phyloP scores from a whole-genome alignment of 2,329 filamentous ascomycete species.

The Xylariaceae sp. region DNA sequence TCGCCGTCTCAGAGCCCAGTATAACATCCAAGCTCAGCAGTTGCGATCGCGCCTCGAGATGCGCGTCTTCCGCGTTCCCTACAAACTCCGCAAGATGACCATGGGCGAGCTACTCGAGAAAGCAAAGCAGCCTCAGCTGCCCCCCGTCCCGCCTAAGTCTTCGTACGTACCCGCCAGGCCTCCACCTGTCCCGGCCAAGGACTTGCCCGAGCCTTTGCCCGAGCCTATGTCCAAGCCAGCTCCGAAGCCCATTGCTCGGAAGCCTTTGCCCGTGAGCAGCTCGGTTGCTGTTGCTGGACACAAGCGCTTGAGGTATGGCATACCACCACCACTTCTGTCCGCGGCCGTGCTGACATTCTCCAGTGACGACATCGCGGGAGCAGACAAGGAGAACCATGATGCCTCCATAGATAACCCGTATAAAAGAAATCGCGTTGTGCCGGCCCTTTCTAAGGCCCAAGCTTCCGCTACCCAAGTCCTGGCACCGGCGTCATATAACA shows the following conservation, averaged over 20 bases:
- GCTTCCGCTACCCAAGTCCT: conserved; percentile 60
- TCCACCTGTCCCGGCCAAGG: conserved; percentile 52
- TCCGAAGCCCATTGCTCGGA: conserved; percentile 35
- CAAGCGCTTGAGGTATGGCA: conserved; percentile 48
- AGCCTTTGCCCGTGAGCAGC: conserved; percentile 31
- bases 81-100: conserved; percentile 70
- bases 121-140: conserved; percentile 44
- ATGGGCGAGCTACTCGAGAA: conserved; percentile 74
- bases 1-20: conserved; percentile 83
- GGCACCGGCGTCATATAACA: conserved; percentile 81
- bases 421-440: conserved; percentile 55
- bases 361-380: conserved; percentile 62
- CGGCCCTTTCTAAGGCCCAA: conserved; percentile 36
- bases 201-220: conserved; percentile 34
- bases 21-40: conserved; percentile 82
- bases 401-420: conserved; percentile 63
- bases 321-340: conserved; percentile 16
- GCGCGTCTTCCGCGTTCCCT: conserved; percentile 88
- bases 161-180: conserved; percentile 31
- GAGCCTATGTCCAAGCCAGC: conserved; percentile 22
- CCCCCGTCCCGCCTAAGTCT: conserved; percentile 28
- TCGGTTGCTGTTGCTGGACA: conserved; percentile 23
- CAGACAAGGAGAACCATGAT: conserved; percentile 75
- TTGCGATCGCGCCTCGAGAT: conserved; percentile 85
- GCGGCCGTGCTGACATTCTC: conserved; percentile 17